Conservation (phyloP, 2,329 filamentous ascomycete genomes). For the Aspergillus cejpii region DNA sequence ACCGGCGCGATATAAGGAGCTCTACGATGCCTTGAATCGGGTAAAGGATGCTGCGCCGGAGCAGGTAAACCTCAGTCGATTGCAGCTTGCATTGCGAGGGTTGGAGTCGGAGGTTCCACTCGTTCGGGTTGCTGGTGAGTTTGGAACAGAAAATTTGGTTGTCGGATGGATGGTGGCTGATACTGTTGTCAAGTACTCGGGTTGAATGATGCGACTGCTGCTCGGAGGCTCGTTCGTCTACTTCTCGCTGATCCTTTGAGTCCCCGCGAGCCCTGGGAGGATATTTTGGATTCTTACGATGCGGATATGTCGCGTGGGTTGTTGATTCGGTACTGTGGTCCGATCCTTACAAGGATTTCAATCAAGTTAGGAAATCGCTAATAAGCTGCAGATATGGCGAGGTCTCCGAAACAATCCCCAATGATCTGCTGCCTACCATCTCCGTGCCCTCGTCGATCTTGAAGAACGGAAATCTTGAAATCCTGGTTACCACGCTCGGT, state of each 20-base stretch:
- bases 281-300: conserved; percentile 48
- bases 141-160: conserved; percentile 4
- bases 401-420: conserved; percentile 42
- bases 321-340: conserved; percentile 51
- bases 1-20: conserved; percentile 46
- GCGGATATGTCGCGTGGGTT: conserved; percentile 51
- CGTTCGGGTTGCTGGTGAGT: conserved; percentile 50
- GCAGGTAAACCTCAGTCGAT: conserved; percentile 53
- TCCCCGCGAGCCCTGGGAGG: conserved; percentile 60
- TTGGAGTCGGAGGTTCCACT: conserved; percentile 50
- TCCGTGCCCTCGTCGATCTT: conserved; percentile 51
- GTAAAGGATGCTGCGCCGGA: conserved; percentile 48
- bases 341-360: too few relatives aligned
- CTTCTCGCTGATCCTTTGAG: conserved; percentile 64
- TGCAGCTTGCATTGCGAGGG: conserved; percentile 54
- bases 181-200: conserved; percentile 44
- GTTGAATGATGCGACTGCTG: conserved; percentile 45
- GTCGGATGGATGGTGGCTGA: too few relatives aligned
- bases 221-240: conserved; percentile 58
- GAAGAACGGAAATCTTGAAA: conserved; percentile 52
- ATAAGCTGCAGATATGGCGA: conserved; percentile 53
- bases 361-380: too few relatives aligned
- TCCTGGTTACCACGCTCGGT: conserved; percentile 51
- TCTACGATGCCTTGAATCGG: conserved; percentile 49
- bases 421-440: conserved; percentile 50